Base-by-base conservation (phyloP, 2,329 filamentous ascomycete species). In the Calonectria pseudoreteaudii region DNA sequence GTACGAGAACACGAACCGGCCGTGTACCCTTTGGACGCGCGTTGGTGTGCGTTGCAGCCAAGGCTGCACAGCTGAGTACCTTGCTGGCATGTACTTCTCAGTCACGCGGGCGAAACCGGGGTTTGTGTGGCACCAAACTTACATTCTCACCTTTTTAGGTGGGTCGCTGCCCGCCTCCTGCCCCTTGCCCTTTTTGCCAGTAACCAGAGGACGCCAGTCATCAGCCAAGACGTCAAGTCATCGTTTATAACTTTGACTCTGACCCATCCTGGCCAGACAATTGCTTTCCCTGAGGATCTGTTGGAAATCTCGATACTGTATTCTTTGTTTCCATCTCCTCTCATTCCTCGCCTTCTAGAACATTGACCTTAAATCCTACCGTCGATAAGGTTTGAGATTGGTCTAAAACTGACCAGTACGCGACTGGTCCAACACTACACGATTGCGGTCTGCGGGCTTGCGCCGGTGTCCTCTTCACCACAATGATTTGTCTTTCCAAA, bases 401-500 rank as follows among this genome's bases (percentile, higher is more conserved):
- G 13, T 36, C 20, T 38, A 8, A 23, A 38, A 34, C 34, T 20
- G 13, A 49, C 44, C 18, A 52, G 31, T 34, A 68, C 31, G 36
- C 72, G 41, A 75, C 77, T 68, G 38, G 65, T 36, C 41, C 52
- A 56, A n/a, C 38, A 53, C 56, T 14, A 4, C 66, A 65, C 68
- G 47, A 36, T 47, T 58, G 38, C 60, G 9, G 34, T 53, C 53
- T 23, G 14, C 49, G n/a, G 16, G 14, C 30, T 49, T 41, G 60
- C 56, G 26, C 36, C 53, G 26, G 41, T 44, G 53, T 34, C 26
- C 53, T 18, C 34, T 50, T 14, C 70, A 62, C 20, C 60, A 80
- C 71, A 56, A 90, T 91, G 89, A 91, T 90, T 76, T 89, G 89
- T 73, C 88, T 89, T 16, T 89, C 88, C 36, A 86, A 89, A 74